These are phyloP conservation scores for Glycine soja DNA, from an alignment of 306 rosid species.

Conservation along the genomic window DNA sequence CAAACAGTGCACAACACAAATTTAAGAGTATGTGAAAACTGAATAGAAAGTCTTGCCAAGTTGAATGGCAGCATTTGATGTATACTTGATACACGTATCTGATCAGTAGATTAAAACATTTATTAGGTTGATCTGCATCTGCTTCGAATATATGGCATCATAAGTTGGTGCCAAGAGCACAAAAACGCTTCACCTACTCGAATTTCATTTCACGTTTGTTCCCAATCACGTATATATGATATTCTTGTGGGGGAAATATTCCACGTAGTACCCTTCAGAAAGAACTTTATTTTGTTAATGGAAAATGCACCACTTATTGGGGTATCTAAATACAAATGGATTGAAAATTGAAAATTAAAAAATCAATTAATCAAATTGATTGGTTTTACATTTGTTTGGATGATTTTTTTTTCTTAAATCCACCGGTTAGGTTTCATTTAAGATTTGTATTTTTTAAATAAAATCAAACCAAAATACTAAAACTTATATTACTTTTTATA, in stretches of 20 bases:
- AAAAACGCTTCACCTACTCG: not conserved
- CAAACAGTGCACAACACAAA: too few species aligned
- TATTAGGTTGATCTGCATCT: not conserved
- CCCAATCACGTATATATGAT: not conserved
- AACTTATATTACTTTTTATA: too few species aligned
- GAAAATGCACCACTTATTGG: slow-evolving; percentile 10
- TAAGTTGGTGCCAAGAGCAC: not conserved
- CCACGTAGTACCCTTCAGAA: not conserved
- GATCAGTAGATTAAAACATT: not conserved
- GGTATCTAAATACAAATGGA: too few species aligned
- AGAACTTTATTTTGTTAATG: slow-evolving; percentile 28
- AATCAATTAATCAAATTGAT: too few species aligned
- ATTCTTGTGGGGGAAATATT: slow-evolving; percentile 9
- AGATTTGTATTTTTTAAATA: too few species aligned
- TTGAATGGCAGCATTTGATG: not conserved
- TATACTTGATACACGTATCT: too few species aligned
- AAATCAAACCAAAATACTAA: too few species aligned
- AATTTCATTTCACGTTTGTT: slow-evolving; percentile 18
- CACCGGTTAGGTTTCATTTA: too few species aligned
- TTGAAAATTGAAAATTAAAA: too few species aligned
- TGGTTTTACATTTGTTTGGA: too few species aligned
- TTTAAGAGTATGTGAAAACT: not conserved
- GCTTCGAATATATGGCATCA: slow-evolving; percentile 11
- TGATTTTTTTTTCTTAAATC: too few species aligned
- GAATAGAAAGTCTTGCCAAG: not conserved